Base-by-base conservation (phyloP, 306 rosid species). In the Citrullus mucosospermus region DNA sequence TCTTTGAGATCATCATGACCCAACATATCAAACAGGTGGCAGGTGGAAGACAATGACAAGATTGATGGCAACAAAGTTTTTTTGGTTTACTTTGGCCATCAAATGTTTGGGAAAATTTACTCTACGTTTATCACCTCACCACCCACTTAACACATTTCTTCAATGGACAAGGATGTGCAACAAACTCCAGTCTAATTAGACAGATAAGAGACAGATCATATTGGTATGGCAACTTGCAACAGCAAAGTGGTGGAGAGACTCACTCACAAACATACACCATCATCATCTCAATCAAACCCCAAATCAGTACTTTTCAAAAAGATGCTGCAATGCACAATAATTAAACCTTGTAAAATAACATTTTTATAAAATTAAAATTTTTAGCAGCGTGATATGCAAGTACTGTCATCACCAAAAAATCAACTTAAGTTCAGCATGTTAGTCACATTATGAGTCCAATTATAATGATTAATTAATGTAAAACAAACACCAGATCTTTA, bases 11-110 rank as follows among this genome's bases (percentile, higher is more conserved):
- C 78, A 51, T 68, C 78, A 73, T 73, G 61, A 51, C 60, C 44
- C 61, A 73, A 48, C 78, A 73, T 30, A 51, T 73, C 60, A 73
- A 73, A 32, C 56, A 72, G 60, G 51, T 61, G 55, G 83, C 79
- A 57, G 79, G 85, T 78, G 71, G 77, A 68, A 71, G 85, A 73
- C 80, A 80, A 39, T 80, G 88, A 88, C 86, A 81, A 79, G 85
- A 87, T 71, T 83, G 90, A 83, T 75, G 80, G 87, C 67, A 84
- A 80, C 86, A 70, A 65, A 78, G 83, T 43, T 82, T 81, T 38
- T 38, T 76, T 2, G 66, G 60, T 54, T 80, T 72, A 83, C 78
- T 57, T 65, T 81, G 75, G 65, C 85, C 80, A 57, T 79, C 28
- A 61, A 80, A 65, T 46, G 14, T 17, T 51, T 28, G 61, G 17